Base-by-base conservation (phyloP, 2,329 filamentous ascomycete genomes). In the Aschersonia sp. region DNA sequence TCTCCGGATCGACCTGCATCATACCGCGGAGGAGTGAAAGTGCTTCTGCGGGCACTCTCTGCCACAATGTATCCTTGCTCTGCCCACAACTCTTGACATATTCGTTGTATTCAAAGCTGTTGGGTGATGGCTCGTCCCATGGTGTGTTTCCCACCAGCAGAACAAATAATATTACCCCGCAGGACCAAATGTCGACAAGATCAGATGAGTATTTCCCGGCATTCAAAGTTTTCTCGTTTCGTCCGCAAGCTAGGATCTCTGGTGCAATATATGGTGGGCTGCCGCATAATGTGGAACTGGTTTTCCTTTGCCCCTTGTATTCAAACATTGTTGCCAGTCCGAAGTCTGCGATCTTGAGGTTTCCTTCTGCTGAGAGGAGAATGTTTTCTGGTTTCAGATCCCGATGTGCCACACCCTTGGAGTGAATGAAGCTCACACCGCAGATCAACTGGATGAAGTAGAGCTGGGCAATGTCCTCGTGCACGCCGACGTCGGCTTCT, bases 211-310 rank as follows among this genome's bases (percentile, higher is more conserved):
- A 91, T 48, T 84, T 80, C 45, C 61, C 58, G 30, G 74, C 69
- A 46, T 74, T 66, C 40, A 73, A 56, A 41, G 73, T 61, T 45
- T 62, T 67, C 51, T 73, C 68, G 43, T 58, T 55, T 51, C 68
- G 61, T 31, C 71, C 66, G 56, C 71, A 84, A 51, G 66, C 69
- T 30, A 84, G 69, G 31, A 98, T 92, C 65, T 98, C 92, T 1
- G 94, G 92, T 1, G 92, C 92, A 59, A 98, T 96, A 59, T 98
- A 98, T 1, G 92, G 92, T 28, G 92, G 92, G 57, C 89, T 95
- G 5, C 92, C 92, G 60, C 92, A 98, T 54, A 97, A 84, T 2
- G 91, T 95, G 10, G 82, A 80, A 60, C 87, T 94, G 51, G 82
- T 70, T 65, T 96, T 94, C 53, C 79, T 77, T 57, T 82, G 77